Evolutionary conservation across 2,329 filamentous ascomycete species (phyloP), one percentile per base, ranked within the genome.

Genomic region (Claviceps fusiformis): DNA sequence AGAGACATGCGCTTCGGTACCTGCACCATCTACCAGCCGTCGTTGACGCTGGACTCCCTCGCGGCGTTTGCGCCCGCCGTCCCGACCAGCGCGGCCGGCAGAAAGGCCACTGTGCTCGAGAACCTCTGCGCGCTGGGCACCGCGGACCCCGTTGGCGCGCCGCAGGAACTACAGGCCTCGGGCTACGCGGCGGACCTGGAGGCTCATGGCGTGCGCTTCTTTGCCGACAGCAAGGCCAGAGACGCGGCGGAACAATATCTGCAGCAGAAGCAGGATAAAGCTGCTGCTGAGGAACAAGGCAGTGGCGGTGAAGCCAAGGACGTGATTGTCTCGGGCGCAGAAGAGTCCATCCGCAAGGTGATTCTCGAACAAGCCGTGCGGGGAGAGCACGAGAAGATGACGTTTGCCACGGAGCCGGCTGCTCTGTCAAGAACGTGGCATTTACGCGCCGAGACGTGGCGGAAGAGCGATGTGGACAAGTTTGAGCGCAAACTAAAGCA

Each of bases 401-500:
- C 62, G 60, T 67, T 65, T 53, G 63, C 67, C 17, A 57, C 59
- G 43, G 69, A 72, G 33, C 62, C 69, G 6, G 58, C 68, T 6
- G 67, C 64, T 24, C 46, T 70, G 44, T 62, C 70, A 46, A 64
- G 68, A 55, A 65, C 65, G 58, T 69, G 67, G 65, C 70, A 72
- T 49, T 57, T 72, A 55, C 64, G 69, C 54, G 63, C 68, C 15
- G 66, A 67, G 59, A 70, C 70, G 47, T 74, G 72, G 60, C 59
- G 60, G 24, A 57, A 57, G 15, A 61, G 58, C 49, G 65, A 73
- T 35, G 64, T 67, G 50, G 63, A 66, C 52, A 63, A 61, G 44
- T 75, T 75, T 55, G 67, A 74, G 65, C 65, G 58, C 33, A 75
- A 73, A 66, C 55, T 74, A 50, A 59, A 60, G 19, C 19, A 19